phyloP scores from a whole-genome alignment of 768 basidiomycete genomes.

The Lentinula guzmanii region DNA sequence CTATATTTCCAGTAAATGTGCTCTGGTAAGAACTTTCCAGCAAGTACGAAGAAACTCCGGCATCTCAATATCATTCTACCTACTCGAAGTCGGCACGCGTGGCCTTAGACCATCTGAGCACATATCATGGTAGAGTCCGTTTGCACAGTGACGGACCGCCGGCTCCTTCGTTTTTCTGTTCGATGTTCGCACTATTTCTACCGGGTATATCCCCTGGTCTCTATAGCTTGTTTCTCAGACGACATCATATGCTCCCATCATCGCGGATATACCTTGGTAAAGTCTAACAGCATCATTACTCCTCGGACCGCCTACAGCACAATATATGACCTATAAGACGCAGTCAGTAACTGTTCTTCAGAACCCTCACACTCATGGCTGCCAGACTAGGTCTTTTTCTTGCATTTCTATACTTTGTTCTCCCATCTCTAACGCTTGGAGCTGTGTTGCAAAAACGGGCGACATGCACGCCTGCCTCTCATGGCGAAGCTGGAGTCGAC shows the following conservation, averaged over 20 bases:
- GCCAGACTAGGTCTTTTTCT: not conserved
- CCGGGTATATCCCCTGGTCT: not conserved
- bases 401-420: not conserved
- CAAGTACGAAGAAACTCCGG: no score
- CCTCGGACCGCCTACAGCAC: not conserved
- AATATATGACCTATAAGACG: not conserved
- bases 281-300: not conserved
- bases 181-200: not conserved
- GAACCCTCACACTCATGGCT: not conserved
- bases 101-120: not conserved
- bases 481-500: constrained; percentile 17
- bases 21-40: no score
- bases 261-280: not conserved
- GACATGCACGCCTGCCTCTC: constrained; percentile 20
- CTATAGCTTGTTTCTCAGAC: not conserved
- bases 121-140: not conserved
- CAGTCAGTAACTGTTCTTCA: not conserved
- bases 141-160: not conserved
- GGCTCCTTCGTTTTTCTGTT: not conserved
- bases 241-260: not conserved
- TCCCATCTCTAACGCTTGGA: not conserved
- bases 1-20: no score
- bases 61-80: no score
- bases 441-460: constrained; percentile 15
- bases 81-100: not conserved